phyloP scores from a whole-genome alignment of 371 early-diverging fungal genomes.

The Smittium culicis region DNA sequence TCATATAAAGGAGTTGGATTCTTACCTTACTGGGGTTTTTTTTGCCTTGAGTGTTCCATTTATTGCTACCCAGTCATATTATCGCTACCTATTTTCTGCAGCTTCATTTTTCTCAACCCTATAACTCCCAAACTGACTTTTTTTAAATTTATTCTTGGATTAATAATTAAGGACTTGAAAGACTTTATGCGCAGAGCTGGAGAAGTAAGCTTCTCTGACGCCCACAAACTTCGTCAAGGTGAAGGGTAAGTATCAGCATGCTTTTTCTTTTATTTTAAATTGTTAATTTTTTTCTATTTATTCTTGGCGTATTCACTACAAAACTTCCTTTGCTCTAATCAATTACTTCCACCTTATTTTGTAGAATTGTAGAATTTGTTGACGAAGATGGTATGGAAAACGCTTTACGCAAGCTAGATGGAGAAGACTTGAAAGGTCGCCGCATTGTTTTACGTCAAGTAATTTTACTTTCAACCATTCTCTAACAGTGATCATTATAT shows the following conservation, averaged over 20 bases:
- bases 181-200: slow-evolving; percentile 91
- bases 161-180: slow-evolving; percentile 73
- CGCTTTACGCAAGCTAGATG: slow-evolving; percentile 73
- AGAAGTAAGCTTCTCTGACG: slow-evolving; percentile 85
- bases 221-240: slow-evolving; percentile 61
- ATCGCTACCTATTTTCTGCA: too few species aligned
- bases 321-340: background rate
- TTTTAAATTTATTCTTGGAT: background rate
- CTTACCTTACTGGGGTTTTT: too few species aligned
- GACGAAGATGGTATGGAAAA: slow-evolving; percentile 65
- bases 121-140: background rate
- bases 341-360: too few species aligned
- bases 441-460: slow-evolving; percentile 64
- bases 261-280: slow-evolving; percentile 5
- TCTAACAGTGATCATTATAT: slow-evolving; percentile 29
- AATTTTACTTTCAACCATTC: too few species aligned
- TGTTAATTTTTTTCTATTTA: slow-evolving; percentile 9
- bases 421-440: slow-evolving; percentile 71
- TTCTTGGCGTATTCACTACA: slow-evolving; percentile 28
- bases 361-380: slow-evolving; percentile 67
- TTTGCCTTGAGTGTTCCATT: too few species aligned
- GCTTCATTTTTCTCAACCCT: background rate
- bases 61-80: too few species aligned
- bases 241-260: slow-evolving; percentile 40
- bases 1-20: too few species aligned